These are phyloP conservation scores for Croton laevigatus DNA, from an alignment of 441 rosid species.

Conservation along the genomic window DNA sequence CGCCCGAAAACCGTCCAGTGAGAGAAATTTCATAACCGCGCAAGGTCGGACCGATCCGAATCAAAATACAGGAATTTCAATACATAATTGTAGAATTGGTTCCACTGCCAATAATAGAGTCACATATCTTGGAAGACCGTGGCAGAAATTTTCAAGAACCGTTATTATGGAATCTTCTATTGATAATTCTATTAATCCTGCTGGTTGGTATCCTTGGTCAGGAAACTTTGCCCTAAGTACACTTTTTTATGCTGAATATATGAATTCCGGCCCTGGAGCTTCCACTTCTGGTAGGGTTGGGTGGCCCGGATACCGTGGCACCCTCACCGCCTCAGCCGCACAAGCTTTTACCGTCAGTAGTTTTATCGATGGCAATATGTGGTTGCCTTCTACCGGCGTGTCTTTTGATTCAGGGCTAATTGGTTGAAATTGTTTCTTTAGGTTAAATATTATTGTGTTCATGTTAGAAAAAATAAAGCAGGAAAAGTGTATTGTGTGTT, in stretches of 20 bases:
- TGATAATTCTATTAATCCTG: conserved; percentile 46
- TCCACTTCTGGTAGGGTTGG: conserved; percentile 56
- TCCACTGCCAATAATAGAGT: conserved; percentile 22
- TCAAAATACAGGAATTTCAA: conserved; percentile 68
- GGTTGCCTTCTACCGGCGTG: conserved; percentile 72
- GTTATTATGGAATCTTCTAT: conserved; percentile 46
- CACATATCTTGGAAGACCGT: conserved; percentile 68
- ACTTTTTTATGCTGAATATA: conserved; percentile 68
- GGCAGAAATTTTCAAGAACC: conserved; percentile 57
- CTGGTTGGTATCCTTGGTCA: conserved; percentile 67
- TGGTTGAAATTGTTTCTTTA: neutral
- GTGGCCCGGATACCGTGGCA: conserved; percentile 59
- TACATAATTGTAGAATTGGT: conserved; percentile 54
- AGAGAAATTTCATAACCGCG: conserved; percentile 55
- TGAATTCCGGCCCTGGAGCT: conserved; percentile 63
- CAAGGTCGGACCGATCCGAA: conserved; percentile 66
- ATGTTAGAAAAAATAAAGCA: neutral
- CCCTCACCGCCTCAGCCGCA: conserved; percentile 40
- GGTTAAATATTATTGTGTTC: neutral
- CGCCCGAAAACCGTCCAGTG: conserved; percentile 38
- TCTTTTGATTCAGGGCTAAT: conserved; percentile 51
- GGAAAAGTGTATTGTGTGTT: too few relatives aligned
- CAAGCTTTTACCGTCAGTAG: conserved; percentile 56
- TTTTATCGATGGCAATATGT: conserved; percentile 55
- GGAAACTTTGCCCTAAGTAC: conserved; percentile 51